A percentile compares a stretch with the other conserved stretches of the same genome.
Conservation (phyloP, 2,329 filamentous ascomycete species). For the Paraphoma sp. region DNA sequence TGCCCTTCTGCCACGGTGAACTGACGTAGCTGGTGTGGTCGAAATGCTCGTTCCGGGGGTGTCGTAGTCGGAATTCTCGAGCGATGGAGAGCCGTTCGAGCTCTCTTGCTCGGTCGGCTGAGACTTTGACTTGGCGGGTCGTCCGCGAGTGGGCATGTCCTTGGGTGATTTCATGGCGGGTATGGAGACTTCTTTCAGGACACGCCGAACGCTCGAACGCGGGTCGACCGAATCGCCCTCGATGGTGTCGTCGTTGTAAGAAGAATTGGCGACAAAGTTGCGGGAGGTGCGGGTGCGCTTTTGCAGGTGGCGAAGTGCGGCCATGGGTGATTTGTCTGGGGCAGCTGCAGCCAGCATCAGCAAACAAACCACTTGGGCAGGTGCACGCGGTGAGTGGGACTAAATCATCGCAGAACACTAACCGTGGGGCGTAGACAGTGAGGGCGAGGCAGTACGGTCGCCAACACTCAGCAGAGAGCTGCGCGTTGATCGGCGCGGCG, state of each 20-base stretch:
- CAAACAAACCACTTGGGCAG: not conserved
- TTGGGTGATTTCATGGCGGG: slow-evolving; percentile 26
- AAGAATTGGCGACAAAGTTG: slow-evolving; percentile 35
- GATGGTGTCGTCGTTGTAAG: slow-evolving; percentile 34
- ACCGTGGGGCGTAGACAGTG: slow-evolving; percentile 4
- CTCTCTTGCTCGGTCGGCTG: slow-evolving; percentile 25
- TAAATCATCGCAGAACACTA: not conserved
- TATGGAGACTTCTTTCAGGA: slow-evolving; percentile 44
- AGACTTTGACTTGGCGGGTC: slow-evolving; percentile 12
- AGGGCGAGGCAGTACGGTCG: not conserved
- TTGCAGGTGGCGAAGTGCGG: slow-evolving; percentile 18
- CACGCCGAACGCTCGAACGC: slow-evolving; percentile 20
- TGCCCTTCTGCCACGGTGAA: slow-evolving; percentile 25
- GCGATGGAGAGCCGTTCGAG: slow-evolving; percentile 39
- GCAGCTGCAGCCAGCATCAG: slow-evolving; percentile 8
- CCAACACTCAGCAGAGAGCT: not conserved
- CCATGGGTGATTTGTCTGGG: slow-evolving; percentile 5
- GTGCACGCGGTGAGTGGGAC: not conserved
- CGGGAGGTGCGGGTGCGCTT: slow-evolving; percentile 25
- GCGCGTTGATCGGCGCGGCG: not conserved
- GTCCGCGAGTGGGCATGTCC: slow-evolving; percentile 14
- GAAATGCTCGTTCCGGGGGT: slow-evolving; percentile 68
- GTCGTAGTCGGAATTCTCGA: slow-evolving; percentile 58
- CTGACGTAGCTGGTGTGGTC: slow-evolving; percentile 59
- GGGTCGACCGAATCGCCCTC: slow-evolving; percentile 13